phyloP scores from a whole-genome alignment of 2,329 filamentous ascomycete genomes.

The Diaporthe longicolla region DNA sequence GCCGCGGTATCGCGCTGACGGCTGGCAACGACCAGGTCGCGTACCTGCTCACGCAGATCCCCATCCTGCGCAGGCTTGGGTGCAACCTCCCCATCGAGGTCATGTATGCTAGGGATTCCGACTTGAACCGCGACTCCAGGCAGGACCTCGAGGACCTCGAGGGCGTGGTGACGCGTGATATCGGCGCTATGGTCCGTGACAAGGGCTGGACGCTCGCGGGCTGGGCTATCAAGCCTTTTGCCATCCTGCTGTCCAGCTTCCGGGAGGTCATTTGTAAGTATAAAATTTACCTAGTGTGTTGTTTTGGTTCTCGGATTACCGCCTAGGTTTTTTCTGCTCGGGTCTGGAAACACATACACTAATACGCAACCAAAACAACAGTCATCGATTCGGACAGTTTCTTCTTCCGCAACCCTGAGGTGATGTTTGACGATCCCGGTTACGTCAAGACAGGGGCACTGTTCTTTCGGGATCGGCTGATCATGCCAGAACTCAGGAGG shows the following conservation, averaged over 20 bases:
- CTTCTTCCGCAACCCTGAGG: constrained; percentile 58
- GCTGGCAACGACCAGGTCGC: constrained; percentile 59
- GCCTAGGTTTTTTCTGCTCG: background rate
- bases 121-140: constrained; percentile 59
- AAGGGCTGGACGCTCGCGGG: constrained; percentile 59
- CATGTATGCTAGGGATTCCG: constrained; percentile 59
- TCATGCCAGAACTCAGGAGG: constrained; percentile 55
- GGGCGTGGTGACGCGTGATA: constrained; percentile 59
- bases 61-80: constrained; percentile 53
- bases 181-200: constrained; percentile 60
- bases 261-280: constrained; percentile 56
- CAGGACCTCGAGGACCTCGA: constrained; percentile 57
- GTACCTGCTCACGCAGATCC: constrained; percentile 59
- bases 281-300: background rate
- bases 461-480: constrained; percentile 61
- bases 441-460: constrained; percentile 59
- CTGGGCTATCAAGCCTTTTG: constrained; percentile 63
- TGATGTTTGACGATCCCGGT: constrained; percentile 58
- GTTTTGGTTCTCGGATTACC: background rate
- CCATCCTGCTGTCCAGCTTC: constrained; percentile 61
- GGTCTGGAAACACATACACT: background rate
- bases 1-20: constrained; percentile 60
- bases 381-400: constrained; percentile 61
- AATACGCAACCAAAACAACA: background rate
- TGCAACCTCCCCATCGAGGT: constrained; percentile 56